phyloP scores from a whole-genome alignment of 768 basidiomycete species.

The Serendipita sp. region DNA sequence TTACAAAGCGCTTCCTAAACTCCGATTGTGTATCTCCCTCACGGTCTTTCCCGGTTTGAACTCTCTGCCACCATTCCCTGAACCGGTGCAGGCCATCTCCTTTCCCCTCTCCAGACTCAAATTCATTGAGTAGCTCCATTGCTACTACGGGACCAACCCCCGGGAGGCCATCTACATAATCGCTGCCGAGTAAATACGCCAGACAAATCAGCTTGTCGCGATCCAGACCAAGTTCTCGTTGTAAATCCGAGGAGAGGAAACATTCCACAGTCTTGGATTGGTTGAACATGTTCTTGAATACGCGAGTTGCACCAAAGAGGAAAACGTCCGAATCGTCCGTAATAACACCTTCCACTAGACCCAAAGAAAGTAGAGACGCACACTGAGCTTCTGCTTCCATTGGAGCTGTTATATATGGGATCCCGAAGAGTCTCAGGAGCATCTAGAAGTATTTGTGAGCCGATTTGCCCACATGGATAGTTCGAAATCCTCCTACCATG shows the following conservation, averaged over 20 bases:
- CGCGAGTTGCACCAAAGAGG: slow-evolving; percentile 87
- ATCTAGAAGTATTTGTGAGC: slow-evolving; percentile 30
- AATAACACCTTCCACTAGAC: slow-evolving; percentile 91
- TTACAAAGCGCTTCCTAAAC: slow-evolving; percentile 74
- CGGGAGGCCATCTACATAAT: slow-evolving; percentile 85
- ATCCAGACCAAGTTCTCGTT: slow-evolving; percentile 73
- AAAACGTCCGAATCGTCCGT: slow-evolving; percentile 99
- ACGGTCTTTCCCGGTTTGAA: slow-evolving; percentile 78
- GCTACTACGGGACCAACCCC: slow-evolving; percentile 93
- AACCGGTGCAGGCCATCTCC: slow-evolving; percentile 72
- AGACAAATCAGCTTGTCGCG: slow-evolving; percentile 74
- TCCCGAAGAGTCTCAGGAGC: slow-evolving; percentile 85
- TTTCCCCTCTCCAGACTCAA: slow-evolving; percentile 28
- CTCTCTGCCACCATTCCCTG: slow-evolving; percentile 86
- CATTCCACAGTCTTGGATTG: slow-evolving; percentile 98
- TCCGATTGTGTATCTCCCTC: slow-evolving; percentile 54
- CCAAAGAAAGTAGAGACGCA: slow-evolving; percentile 70
- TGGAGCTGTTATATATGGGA: slow-evolving; percentile 95
- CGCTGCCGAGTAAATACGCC: slow-evolving; percentile 90
- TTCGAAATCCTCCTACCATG: slow-evolving; percentile 25
- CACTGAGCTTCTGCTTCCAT: slow-evolving; percentile 99
- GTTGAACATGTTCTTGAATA: slow-evolving; percentile 99
- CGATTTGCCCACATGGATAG: not conserved
- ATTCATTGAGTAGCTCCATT: slow-evolving; percentile 89
- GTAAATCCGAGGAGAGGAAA: slow-evolving; percentile 71